Conservation (phyloP, 225 moss, liverwort and hornwort genomes). For the Thuidium tamariscinum region DNA sequence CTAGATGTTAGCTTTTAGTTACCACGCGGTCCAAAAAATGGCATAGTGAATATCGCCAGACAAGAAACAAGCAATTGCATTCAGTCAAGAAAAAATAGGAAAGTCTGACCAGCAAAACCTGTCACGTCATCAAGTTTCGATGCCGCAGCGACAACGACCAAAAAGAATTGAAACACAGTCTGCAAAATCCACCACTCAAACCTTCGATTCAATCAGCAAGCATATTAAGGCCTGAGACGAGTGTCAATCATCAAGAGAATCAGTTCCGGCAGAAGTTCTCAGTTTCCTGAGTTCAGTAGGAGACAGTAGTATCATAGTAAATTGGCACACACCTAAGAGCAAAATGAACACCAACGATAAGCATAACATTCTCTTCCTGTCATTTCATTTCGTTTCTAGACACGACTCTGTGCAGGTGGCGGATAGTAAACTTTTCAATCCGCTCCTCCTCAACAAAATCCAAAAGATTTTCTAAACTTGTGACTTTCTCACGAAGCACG, state of each 20-base stretch:
- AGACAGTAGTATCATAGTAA: not conserved
- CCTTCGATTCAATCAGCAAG: not conserved
- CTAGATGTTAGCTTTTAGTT: too few relatives aligned
- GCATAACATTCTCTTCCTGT: not conserved
- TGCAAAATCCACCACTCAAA: conserved; percentile 8
- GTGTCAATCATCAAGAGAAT: not conserved
- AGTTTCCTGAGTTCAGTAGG: not conserved
- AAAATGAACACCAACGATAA: not conserved
- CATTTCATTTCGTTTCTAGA: not conserved
- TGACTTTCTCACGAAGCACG: not conserved
- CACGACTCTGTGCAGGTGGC: not conserved
- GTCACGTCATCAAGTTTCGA: conserved; percentile 36
- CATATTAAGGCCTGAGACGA: not conserved
- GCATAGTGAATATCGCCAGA: too few relatives aligned
- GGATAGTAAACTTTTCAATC: not conserved
- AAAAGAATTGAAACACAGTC: conserved; percentile 40
- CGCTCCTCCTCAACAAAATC: not conserved
- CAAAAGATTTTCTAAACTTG: not conserved
- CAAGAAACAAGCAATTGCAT: not conserved
- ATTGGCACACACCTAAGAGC: not conserved
- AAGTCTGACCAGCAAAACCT: conserved; percentile 16
- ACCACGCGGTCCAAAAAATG: too few relatives aligned
- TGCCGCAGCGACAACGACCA: too few relatives aligned
- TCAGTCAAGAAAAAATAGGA: not conserved
- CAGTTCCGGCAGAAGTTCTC: not conserved